Conservation (phyloP, 768 basidiomycete species). For the Pleurotus giganteus region DNA sequence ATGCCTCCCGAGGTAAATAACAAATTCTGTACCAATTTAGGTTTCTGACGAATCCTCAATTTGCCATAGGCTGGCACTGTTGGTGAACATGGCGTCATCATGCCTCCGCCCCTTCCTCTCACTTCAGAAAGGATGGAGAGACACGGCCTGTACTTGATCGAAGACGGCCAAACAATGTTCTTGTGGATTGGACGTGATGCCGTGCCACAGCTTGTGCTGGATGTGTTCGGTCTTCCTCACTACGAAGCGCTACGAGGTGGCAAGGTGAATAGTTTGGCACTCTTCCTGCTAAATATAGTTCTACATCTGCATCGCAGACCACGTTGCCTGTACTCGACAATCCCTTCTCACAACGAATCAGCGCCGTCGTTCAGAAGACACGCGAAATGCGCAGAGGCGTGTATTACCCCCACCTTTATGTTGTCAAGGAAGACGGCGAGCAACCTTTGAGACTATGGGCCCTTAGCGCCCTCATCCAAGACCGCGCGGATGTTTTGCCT, state of each 20-base stretch:
- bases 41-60: not conserved
- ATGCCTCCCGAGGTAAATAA: slow-evolving; percentile 84
- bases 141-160: slow-evolving; percentile 94
- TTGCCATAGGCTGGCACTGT: slow-evolving; percentile 77
- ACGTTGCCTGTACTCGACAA: slow-evolving; percentile 92
- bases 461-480: slow-evolving; percentile 90
- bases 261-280: slow-evolving; percentile 56
- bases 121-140: slow-evolving; percentile 95
- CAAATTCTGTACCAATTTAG: not conserved
- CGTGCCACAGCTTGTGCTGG: slow-evolving; percentile 90
- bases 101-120: slow-evolving; percentile 85
- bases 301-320: slow-evolving; percentile 43
- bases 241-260: slow-evolving; percentile 92
- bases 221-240: slow-evolving; percentile 87
- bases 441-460: slow-evolving; percentile 95
- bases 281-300: not conserved
- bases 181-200: slow-evolving; percentile 98
- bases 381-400: slow-evolving; percentile 91
- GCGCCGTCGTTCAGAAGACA: slow-evolving; percentile 91
- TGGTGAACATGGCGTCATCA: slow-evolving; percentile 82
- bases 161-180: slow-evolving; percentile 98
- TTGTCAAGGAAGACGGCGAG: slow-evolving; percentile 98
- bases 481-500: slow-evolving; percentile 90
- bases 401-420: slow-evolving; percentile 91
- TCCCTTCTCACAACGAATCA: slow-evolving; percentile 92